Evolutionary conservation across 768 basidiomycete genomes (phyloP).

Genomic region (Lactarius hatsudake): DNA sequence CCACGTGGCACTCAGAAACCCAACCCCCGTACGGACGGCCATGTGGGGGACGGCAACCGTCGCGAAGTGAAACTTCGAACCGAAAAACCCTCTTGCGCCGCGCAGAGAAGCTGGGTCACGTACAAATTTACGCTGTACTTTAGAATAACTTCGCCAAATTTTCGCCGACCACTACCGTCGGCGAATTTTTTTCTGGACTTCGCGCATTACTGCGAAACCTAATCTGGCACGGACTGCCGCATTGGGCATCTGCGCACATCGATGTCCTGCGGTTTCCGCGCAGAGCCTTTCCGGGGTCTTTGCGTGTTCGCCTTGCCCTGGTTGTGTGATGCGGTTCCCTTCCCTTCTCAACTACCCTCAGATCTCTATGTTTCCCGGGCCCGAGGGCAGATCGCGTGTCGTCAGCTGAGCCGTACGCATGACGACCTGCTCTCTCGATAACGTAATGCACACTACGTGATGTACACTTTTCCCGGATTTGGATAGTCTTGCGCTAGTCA

Average conservation of each 20-base stretch:
- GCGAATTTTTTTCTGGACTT: neutral
- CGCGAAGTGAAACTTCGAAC: slow-evolving; percentile 9
- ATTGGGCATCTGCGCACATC: slow-evolving; percentile 3
- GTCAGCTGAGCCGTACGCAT: slow-evolving; percentile 3
- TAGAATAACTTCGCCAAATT: slow-evolving; percentile 1
- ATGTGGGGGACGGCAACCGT: slow-evolving; percentile 6
- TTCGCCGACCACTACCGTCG: neutral
- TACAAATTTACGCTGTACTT: neutral
- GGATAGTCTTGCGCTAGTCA: neutral
- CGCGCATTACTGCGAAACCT: neutral
- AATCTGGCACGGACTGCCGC: slow-evolving; percentile 12
- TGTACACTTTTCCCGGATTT: neutral
- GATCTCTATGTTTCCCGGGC: slow-evolving; percentile 10
- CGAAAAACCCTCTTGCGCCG: slow-evolving; percentile 9
- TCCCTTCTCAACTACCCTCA: neutral
- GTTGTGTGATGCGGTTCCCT: neutral
- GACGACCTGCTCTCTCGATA: neutral
- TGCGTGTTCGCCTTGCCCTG: neutral
- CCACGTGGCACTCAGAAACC: slow-evolving; percentile 13
- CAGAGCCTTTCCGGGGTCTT: neutral
- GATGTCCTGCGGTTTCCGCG: slow-evolving; percentile 14
- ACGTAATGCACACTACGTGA: neutral
- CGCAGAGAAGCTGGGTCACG: slow-evolving; percentile 6
- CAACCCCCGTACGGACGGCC: neutral
- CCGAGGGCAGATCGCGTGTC: slow-evolving; percentile 5